phyloP scores from a whole-genome alignment of 441 rosid species.

The Adansonia grandidieri region DNA sequence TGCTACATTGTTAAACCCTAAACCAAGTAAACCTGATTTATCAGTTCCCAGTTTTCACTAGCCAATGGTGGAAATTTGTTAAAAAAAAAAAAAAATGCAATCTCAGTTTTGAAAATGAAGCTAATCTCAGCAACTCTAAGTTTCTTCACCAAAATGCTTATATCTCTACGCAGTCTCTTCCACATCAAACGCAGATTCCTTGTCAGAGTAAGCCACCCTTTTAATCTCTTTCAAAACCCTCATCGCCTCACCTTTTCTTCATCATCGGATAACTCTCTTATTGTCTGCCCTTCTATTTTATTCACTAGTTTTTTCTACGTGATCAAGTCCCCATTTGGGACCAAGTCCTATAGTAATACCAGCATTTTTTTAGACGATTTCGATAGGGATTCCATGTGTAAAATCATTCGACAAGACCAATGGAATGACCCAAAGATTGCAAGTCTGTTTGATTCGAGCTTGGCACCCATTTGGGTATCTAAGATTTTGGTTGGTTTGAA shows the following conservation, averaged over 20 bases:
- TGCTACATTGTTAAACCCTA: conserved; percentile 33
- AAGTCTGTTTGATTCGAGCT: conserved; percentile 40
- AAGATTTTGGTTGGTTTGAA: conserved; percentile 56
- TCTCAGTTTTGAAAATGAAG: conserved; percentile 42
- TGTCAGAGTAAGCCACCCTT: conserved; percentile 45
- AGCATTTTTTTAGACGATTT: conserved; percentile 26
- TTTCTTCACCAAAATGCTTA: conserved; percentile 50
- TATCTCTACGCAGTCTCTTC: conserved; percentile 52
- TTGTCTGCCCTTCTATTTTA: conserved; percentile 52
- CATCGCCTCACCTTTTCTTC: conserved; percentile 29
- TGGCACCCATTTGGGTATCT: conserved; percentile 58
- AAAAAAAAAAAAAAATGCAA: conserved; percentile 33
- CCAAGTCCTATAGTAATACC: conserved; percentile 27
- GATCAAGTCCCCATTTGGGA: conserved; percentile 53
- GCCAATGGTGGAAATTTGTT: background rate
- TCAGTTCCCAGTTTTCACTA: background rate
- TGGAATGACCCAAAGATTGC: conserved; percentile 56
- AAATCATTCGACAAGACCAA: conserved; percentile 43
- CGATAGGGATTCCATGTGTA: conserved; percentile 43
- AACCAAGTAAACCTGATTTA: background rate
- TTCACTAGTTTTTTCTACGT: conserved; percentile 54
- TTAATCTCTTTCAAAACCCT: conserved; percentile 34
- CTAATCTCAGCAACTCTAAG: conserved; percentile 31
- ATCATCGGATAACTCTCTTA: conserved; percentile 25
- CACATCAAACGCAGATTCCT: conserved; percentile 49